Base-by-base conservation (phyloP, 768 basidiomycete genomes). In the Pilatotrama ljubarskyi region DNA sequence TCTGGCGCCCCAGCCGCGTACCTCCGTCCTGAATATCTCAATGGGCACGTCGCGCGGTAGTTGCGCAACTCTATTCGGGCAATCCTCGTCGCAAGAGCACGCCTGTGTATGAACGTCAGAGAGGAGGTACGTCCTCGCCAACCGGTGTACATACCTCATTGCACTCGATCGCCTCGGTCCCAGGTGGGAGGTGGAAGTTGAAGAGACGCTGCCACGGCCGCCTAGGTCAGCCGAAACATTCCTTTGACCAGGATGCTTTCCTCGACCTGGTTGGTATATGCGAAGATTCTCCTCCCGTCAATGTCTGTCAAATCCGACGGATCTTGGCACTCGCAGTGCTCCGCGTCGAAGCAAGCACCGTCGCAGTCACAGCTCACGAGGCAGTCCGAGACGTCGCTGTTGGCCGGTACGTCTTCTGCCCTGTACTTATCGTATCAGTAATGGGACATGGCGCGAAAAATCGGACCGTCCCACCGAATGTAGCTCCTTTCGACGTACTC, bases 1-100 rank as follows among this genome's bases (percentile, higher is more conserved):
- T n/a, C 86, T 76, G 2, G 80, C 86, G 7, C 88, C 88, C 88
- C 87, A 90, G 3, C 88, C 88, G 55, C 80, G 74, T 18, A 73
- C 67, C 4, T 54, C 37, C 0, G 88, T 90, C 62, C 86, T 82
- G 77, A 89, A 89, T n/a, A 90, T 70, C 62, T 88, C 82, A 9
- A 90, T 76, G 2, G 81, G 75, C 11, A 84, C 62, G 44, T 82
- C 74, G 25, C 88, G 79, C 7, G 86, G 82, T 25, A 61, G 71
- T 61, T 90, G 88, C 2, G 81, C 82, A 7, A 88, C 82, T 20
- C 87, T 82, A 64, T 89, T 90, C 2, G 64, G 72, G 64, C 88
- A 90, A 3, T n/a, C 20, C n/a, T 40, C 35, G 32, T 64, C 68
- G 58, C 86, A 88, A 7, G 44, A 50, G 54, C 86, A 87, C 25